These are phyloP conservation scores for Hypoxylon lienhwacheense DNA, from an alignment of 495 filamentous ascomycete species.

Conservation along the genomic window DNA sequence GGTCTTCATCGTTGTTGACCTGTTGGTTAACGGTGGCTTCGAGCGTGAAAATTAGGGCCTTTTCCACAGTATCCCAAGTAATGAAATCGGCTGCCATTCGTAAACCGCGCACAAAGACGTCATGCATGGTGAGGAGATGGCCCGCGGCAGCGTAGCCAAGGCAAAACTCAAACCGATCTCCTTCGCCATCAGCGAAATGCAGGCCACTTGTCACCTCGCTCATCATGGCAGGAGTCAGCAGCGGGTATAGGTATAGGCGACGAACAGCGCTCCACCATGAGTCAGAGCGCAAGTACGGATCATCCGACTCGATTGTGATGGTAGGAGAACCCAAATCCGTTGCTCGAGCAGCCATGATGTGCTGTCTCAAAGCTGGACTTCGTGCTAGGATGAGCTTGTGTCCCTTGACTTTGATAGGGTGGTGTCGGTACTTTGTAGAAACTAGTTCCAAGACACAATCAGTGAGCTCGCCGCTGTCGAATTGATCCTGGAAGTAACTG, in stretches of 20 bases:
- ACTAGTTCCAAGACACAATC: constrained; percentile 55
- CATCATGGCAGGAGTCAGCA: constrained; percentile 35
- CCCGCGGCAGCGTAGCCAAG: constrained; percentile 58
- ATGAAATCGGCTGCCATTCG: constrained; percentile 51
- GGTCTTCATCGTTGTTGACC: constrained; percentile 34
- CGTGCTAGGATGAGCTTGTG: constrained; percentile 58
- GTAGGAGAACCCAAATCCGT: constrained; percentile 36
- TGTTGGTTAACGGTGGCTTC: constrained; percentile 30
- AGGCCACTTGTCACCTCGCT: constrained; percentile 18
- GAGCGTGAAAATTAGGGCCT: constrained; percentile 46
- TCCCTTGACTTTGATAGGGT: constrained; percentile 46
- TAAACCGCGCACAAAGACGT: constrained; percentile 48
- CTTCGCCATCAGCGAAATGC: constrained; percentile 34
- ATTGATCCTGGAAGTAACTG: constrained; percentile 42
- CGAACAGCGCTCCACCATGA: constrained; percentile 52
- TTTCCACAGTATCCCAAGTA: constrained; percentile 58
- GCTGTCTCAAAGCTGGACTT: constrained; percentile 48
- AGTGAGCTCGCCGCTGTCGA: constrained; percentile 45
- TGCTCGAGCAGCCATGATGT: constrained; percentile 35
- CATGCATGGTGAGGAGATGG: constrained; percentile 49
- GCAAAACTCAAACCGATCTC: constrained; percentile 50
- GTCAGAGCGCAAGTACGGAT: constrained; percentile 53
- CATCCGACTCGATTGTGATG: constrained; percentile 49
- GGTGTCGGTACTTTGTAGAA: constrained; percentile 42
- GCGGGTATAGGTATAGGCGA: constrained; percentile 52